phyloP scores from a whole-genome alignment of 2,329 filamentous ascomycete species.

The Penicillium sp. region DNA sequence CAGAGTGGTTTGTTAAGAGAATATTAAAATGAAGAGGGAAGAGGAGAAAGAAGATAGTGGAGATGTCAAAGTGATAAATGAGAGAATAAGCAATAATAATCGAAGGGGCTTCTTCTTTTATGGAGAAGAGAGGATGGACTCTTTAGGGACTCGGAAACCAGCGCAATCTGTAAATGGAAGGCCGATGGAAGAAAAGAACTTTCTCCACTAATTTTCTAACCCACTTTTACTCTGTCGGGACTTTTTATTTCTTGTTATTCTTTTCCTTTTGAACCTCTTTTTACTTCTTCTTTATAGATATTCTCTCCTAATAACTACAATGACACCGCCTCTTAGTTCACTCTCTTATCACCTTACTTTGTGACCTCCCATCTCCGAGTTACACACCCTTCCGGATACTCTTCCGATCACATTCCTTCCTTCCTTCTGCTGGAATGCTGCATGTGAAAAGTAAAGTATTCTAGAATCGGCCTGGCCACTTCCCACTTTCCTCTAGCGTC shows the following conservation, averaged over 20 bases:
- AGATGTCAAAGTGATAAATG: conserved; percentile 5
- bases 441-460: conserved; percentile 6
- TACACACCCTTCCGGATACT: conserved; percentile 5
- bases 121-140: too few species aligned
- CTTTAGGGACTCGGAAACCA: too few species aligned
- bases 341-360: background rate
- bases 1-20: conserved; percentile 4
- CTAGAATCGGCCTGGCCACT: conserved; percentile 11
- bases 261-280: too few species aligned
- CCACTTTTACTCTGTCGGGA: background rate
- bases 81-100: conserved; percentile 8
- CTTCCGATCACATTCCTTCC: conserved; percentile 9
- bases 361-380: background rate
- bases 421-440: conserved; percentile 5
- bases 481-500: conserved; percentile 7
- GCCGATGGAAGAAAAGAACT: conserved; percentile 4
- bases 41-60: background rate
- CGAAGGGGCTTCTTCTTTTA: conserved; percentile 4
- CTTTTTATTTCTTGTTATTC: background rate
- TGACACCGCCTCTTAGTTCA: too few species aligned
- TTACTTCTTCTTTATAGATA: too few species aligned
- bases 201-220: background rate
- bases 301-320: too few species aligned
- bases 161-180: conserved; percentile 6
- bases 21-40: background rate